phyloP scores from a whole-genome alignment of 805 yeast species.

The Candida saitoana region DNA sequence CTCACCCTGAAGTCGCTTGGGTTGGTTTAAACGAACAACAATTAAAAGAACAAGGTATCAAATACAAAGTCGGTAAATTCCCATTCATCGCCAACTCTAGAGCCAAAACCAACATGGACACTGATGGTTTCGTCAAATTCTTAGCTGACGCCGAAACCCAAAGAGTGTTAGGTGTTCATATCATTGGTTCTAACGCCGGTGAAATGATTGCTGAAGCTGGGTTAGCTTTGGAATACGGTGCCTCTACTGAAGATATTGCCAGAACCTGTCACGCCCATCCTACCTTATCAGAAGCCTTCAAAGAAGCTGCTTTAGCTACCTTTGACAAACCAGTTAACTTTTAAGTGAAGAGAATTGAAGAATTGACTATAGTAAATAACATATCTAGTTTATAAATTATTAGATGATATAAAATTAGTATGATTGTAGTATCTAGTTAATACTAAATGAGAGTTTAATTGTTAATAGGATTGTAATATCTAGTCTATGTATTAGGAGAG shows the following conservation, averaged over 20 bases:
- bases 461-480: too few species aligned
- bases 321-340: constrained; percentile 89
- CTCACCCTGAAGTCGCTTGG: constrained; percentile 99
- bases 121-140: constrained; percentile 96
- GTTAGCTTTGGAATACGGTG: constrained; percentile 97
- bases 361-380: background rate
- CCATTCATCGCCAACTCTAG: constrained; percentile 98
- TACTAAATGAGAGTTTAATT: too few species aligned
- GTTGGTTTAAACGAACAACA: constrained; percentile 95
- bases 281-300: constrained; percentile 94
- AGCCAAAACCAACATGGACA: constrained; percentile 96
- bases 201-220: constrained; percentile 99
- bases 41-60: constrained; percentile 86
- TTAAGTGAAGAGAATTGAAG: constrained; percentile 25
- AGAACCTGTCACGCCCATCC: constrained; percentile 99
- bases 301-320: constrained; percentile 94
- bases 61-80: constrained; percentile 94
- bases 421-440: too few species aligned
- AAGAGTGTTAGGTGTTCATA: constrained; percentile 93
- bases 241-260: constrained; percentile 95
- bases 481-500: too few species aligned
- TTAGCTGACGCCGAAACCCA: constrained; percentile 96
- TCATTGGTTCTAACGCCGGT: constrained; percentile 98
- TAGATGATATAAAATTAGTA: too few species aligned
- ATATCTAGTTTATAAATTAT: background rate